Percentiles rank a stretch among this genome's conserved stretches.
Conservation (phyloP, 1,284 basidiomycete genomes). For the Malassezia slooffiae region DNA sequence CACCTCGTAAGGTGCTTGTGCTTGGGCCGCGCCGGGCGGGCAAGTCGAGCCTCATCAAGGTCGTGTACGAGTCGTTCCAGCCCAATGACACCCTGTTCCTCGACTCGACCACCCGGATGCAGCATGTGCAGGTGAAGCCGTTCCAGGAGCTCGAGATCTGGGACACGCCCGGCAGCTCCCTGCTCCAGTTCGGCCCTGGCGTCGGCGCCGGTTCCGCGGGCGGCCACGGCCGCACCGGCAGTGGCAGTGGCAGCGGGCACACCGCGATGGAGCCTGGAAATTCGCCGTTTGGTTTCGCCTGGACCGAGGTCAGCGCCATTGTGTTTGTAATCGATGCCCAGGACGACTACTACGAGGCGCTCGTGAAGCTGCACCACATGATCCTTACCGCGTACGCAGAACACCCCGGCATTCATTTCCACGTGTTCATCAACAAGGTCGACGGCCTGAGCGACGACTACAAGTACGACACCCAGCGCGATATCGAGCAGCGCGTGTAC, state of each 20-base stretch:
- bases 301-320: conserved; percentile 49
- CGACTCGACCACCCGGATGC: conserved; percentile 50
- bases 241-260: neutral
- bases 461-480: conserved; percentile 52
- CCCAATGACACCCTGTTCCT: conserved; percentile 84
- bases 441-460: conserved; percentile 87
- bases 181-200: conserved; percentile 33
- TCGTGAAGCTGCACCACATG: conserved; percentile 56
- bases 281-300: no score
- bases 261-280: no score
- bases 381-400: conserved; percentile 53
- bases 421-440: conserved; percentile 93
- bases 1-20: conserved; percentile 10
- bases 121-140: conserved; percentile 53
- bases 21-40: conserved; percentile 56
- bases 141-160: conserved; percentile 86
- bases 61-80: conserved; percentile 72
- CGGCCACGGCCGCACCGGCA: neutral
- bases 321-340: conserved; percentile 96
- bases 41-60: conserved; percentile 82
- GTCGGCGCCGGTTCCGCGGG: conserved; percentile 15
- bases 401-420: conserved; percentile 69
- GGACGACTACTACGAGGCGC: conserved; percentile 56
- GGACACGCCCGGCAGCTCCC: conserved; percentile 75
- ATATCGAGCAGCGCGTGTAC: conserved; percentile 36